A percentile compares a stretch with the other conserved stretches of the same genome.
phyloP scores from a whole-genome alignment of 768 basidiomycete species.

The Trametes punicea region DNA sequence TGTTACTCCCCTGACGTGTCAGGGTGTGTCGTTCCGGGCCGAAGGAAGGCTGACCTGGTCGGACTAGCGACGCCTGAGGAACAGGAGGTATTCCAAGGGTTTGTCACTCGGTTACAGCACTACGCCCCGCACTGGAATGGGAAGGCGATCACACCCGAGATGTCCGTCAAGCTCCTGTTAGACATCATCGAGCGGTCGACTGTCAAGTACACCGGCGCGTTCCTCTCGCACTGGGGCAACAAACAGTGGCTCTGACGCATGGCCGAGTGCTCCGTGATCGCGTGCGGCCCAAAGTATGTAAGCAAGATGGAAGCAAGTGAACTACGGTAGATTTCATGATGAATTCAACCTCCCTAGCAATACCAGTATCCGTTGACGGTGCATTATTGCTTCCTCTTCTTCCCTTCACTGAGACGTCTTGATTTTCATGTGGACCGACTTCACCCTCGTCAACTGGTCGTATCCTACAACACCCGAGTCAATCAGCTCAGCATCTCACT shows the following conservation, averaged over 20 bases:
- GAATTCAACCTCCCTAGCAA: too few species aligned
- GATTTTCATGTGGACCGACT: slow-evolving; percentile 82
- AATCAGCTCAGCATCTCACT: neutral
- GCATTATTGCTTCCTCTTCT: neutral
- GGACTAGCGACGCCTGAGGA: slow-evolving; percentile 19
- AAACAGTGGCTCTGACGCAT: slow-evolving; percentile 22
- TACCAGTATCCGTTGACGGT: neutral
- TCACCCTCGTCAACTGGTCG: slow-evolving; percentile 79
- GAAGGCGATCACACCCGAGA: slow-evolving; percentile 7
- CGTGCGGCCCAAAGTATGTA: too few species aligned
- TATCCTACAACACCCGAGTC: slow-evolving; percentile 50
- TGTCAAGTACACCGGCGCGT: slow-evolving; percentile 22
- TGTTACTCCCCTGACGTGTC: neutral
- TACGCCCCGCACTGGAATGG: slow-evolving; percentile 6
- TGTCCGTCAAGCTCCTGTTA: slow-evolving; percentile 14
- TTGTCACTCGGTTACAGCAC: slow-evolving; percentile 27
- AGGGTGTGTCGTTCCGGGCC: neutral
- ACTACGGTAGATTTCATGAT: too few species aligned
- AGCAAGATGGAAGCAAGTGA: too few species aligned
- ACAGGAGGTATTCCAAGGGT: slow-evolving; percentile 24
- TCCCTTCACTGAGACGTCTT: slow-evolving; percentile 37
- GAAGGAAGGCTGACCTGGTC: too few species aligned
- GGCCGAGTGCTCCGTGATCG: too few species aligned
- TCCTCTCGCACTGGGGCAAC: slow-evolving; percentile 28
- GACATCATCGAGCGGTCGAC: slow-evolving; percentile 1